Evolutionary conservation across 345 rosid species (phyloP), one percentile per base, ranked within the genome.

Genomic region (Brassica nigra): DNA sequence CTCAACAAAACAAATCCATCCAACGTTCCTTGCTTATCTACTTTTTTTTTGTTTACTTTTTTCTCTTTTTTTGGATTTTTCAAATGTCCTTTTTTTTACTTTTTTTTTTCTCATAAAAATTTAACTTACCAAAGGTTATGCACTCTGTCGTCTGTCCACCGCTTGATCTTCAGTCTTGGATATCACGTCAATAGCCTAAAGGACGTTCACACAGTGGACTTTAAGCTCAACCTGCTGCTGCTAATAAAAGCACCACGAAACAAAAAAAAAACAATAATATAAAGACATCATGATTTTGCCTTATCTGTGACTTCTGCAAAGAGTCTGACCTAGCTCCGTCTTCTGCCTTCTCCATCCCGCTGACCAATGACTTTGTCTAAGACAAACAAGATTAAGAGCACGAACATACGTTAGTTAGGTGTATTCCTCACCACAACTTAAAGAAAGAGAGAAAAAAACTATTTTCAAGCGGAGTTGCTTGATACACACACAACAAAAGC

Each of bases 271-370:
- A 16, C 37, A 69, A 74, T 62, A 66, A 62, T 49, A 73, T 62
- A 77, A 81, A 67, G 67, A 67, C 31, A 49, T 77, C 62, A 76
- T 66, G 59, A 70, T 71, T 80, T 82, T 84, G 91, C 92, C 93
- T 88, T 79, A 76, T 85, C 76, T 80, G 75, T 77, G 88, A 86
- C 84, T 77, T 87, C 80, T 81, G 91, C 86, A 83, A 77, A 84
- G 87, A 83, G 85, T 85, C 94, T 87, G 89, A 90, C 91, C 91
- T 86, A 81, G 80, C 87, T 83, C 86, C 88, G 72, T 85, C 92
- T 80, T 81, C 80, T 16, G 85, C 55, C 27, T 76, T 82, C 74
- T 81, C 87, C 66, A 75, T 77, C 76, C 84, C 87, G 75, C 80
- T 85, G 10, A 82, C 83, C 39, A 79, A 72, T 30, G 78, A 58